Conservation (phyloP, 73 alveolate species). For the Uronychia setigera region DNA sequence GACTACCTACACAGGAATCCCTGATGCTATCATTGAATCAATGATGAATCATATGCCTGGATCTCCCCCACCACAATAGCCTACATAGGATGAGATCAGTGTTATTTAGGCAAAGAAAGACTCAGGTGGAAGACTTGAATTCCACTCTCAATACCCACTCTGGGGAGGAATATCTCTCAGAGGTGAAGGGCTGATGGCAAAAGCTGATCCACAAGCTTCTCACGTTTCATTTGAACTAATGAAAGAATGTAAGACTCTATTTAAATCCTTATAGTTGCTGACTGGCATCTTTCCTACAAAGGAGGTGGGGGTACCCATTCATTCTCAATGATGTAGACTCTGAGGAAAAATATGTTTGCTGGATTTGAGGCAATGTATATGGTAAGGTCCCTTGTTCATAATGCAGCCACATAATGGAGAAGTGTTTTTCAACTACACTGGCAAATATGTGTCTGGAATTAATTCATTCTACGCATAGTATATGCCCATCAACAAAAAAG, state of each 20-base stretch:
- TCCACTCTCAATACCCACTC: slow-evolving; percentile 13
- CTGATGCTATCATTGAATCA: not conserved
- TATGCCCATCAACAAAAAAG: slow-evolving; percentile 52
- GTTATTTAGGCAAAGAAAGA: slow-evolving; percentile 48
- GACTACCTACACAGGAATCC: slow-evolving; percentile 13
- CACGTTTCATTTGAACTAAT: slow-evolving; percentile 47
- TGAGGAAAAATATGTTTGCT: slow-evolving; percentile 13
- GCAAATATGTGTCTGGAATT: slow-evolving; percentile 11
- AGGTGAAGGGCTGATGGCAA: slow-evolving; percentile 55
- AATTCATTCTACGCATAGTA: slow-evolving; percentile 48
- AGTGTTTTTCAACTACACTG: slow-evolving; percentile 48
- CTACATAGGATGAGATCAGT: slow-evolving; percentile 45
- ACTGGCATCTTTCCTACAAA: slow-evolving; percentile 48
- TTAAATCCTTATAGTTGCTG: slow-evolving; percentile 1
- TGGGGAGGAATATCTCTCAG: slow-evolving; percentile 7
- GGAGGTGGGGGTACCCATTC: slow-evolving; percentile 53
- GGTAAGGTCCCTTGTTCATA: not conserved
- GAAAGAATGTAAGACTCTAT: slow-evolving; percentile 41
- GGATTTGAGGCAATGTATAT: slow-evolving; percentile 57
- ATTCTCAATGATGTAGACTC: slow-evolving; percentile 45
- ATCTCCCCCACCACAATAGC: slow-evolving; percentile 16
- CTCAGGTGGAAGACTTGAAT: slow-evolving; percentile 55
- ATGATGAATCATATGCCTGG: slow-evolving; percentile 18
- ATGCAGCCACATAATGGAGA: slow-evolving; percentile 48
- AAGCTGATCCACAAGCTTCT: slow-evolving; percentile 31